Evolutionary conservation across 2,329 filamentous ascomycete genomes (phyloP).

Genomic region (Cordyceps javanica): DNA sequence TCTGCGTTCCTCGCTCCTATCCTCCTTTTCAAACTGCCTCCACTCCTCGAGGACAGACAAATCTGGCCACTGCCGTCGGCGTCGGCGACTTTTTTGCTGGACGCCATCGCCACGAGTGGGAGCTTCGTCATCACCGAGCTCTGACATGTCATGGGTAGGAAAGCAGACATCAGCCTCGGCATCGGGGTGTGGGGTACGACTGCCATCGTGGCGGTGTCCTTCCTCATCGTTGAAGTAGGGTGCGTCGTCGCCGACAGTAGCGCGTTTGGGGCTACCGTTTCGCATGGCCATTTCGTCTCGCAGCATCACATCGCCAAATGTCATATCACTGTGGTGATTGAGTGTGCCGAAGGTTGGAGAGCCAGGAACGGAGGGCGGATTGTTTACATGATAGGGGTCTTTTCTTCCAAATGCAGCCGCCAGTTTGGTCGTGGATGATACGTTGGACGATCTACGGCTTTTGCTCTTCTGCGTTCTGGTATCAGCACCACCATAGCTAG

Average conservation of each 20-base stretch:
- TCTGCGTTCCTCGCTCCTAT: conserved; percentile 69
- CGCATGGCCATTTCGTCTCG: conserved; percentile 52
- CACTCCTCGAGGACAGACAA: conserved; percentile 79
- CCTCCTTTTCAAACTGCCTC: conserved; percentile 83
- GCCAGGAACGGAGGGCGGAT: conserved; percentile 61
- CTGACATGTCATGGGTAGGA: conserved; percentile 65
- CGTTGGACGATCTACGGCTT: conserved; percentile 44
- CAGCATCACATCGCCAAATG: conserved; percentile 65
- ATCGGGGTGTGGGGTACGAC: conserved; percentile 49
- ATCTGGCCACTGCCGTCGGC: conserved; percentile 78
- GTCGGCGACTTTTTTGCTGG: conserved; percentile 43
- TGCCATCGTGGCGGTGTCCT: conserved; percentile 24
- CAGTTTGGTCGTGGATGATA: conserved; percentile 43
- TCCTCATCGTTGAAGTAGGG: conserved; percentile 25
- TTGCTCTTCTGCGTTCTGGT: conserved; percentile 25
- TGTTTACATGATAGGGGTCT: conserved; percentile 58
- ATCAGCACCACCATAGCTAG: conserved; percentile 40
- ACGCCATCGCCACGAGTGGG: conserved; percentile 36
- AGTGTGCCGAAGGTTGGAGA: conserved; percentile 48
- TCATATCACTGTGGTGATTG: conserved; percentile 47
- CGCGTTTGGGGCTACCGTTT: conserved; percentile 25
- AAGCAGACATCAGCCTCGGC: conserved; percentile 91
- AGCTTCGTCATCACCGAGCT: conserved; percentile 71
- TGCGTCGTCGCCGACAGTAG: conserved; percentile 25
- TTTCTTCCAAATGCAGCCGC: conserved; percentile 24